phyloP scores from a whole-genome alignment of 768 basidiomycete genomes.

The Obba rivulosa region DNA sequence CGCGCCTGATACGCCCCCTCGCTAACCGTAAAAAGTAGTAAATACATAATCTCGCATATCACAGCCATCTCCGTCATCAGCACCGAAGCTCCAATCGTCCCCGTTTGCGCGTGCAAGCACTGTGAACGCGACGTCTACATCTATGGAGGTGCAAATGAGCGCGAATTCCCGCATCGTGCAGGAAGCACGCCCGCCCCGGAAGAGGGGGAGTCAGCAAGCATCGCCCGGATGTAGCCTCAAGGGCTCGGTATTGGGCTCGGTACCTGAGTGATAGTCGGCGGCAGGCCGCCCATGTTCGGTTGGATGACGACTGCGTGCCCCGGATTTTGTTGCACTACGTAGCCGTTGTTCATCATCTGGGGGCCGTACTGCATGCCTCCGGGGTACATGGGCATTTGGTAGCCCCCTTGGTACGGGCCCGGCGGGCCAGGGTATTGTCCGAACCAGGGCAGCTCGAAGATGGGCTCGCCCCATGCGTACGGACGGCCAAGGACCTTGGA shows the following conservation, averaged over 20 bases:
- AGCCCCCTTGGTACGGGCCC: slow-evolving; percentile 27
- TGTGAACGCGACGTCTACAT: too few species aligned
- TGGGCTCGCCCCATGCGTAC: slow-evolving; percentile 53
- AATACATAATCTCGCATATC: too few species aligned
- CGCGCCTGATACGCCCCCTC: too few species aligned
- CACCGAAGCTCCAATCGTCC: too few species aligned
- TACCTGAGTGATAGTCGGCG: slow-evolving; percentile 57
- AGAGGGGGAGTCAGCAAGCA: too few species aligned
- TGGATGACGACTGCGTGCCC: slow-evolving; percentile 68
- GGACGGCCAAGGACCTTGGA: slow-evolving; percentile 50
- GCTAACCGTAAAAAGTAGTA: too few species aligned
- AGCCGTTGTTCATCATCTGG: slow-evolving; percentile 29
- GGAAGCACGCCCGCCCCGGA: too few species aligned
- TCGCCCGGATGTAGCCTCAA: too few species aligned
- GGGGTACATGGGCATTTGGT: slow-evolving; percentile 7
- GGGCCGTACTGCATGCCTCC: slow-evolving; percentile 14
- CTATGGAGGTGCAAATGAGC: too few species aligned
- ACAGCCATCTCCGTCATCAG: too few species aligned
- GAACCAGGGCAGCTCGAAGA: slow-evolving; percentile 71
- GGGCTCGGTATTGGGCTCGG: slow-evolving; percentile 28
- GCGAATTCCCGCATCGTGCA: too few species aligned
- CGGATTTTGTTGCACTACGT: slow-evolving; percentile 44
- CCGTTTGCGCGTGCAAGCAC: too few species aligned
- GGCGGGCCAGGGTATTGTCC: slow-evolving; percentile 53
- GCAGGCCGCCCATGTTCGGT: slow-evolving; percentile 54